Evolutionary conservation across 352 stramenopile species (phyloP).

Genomic region (Globisporangium recalcitrans): DNA sequence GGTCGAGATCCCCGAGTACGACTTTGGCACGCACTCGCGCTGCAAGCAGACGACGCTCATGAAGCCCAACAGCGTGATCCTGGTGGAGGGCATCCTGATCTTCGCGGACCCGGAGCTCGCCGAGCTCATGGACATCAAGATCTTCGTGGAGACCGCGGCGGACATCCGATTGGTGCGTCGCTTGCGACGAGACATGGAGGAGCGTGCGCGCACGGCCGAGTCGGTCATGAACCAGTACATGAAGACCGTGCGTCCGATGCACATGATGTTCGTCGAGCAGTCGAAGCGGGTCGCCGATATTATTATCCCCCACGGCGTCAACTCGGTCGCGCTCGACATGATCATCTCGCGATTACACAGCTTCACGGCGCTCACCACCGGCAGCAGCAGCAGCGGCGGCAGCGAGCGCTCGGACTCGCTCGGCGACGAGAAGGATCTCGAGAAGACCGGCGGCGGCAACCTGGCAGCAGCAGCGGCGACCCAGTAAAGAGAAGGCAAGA

Average conservation of each 20-base stretch:
- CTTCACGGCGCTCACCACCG: slow-evolving; percentile 43
- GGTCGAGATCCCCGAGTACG: slow-evolving; percentile 92
- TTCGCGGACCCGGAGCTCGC: slow-evolving; percentile 89
- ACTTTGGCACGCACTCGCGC: slow-evolving; percentile 93
- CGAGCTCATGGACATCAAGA: slow-evolving; percentile 95
- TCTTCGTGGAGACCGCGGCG: slow-evolving; percentile 95
- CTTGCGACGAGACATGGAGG: slow-evolving; percentile 91
- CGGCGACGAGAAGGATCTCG: slow-evolving; percentile 28
- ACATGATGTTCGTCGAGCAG: slow-evolving; percentile 97
- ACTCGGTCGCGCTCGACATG: slow-evolving; percentile 92
- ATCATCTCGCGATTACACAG: slow-evolving; percentile 88
- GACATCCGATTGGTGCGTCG: slow-evolving; percentile 94
- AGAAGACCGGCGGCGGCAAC: neutral
- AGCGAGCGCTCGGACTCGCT: slow-evolving; percentile 49
- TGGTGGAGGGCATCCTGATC: slow-evolving; percentile 97
- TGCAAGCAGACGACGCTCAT: slow-evolving; percentile 72
- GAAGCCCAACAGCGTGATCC: slow-evolving; percentile 89
- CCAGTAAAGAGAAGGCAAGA: neutral
- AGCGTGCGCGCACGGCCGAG: slow-evolving; percentile 91
- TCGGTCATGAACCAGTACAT: slow-evolving; percentile 97
- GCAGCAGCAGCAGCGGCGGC: slow-evolving; percentile 11
- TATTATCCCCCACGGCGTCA: slow-evolving; percentile 93
- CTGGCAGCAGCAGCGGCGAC: neutral
- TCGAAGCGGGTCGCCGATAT: slow-evolving; percentile 94
- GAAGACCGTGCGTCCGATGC: slow-evolving; percentile 96